Evolutionary conservation across 257 asterid species (phyloP).

Genomic region (Primulina tabacum): DNA sequence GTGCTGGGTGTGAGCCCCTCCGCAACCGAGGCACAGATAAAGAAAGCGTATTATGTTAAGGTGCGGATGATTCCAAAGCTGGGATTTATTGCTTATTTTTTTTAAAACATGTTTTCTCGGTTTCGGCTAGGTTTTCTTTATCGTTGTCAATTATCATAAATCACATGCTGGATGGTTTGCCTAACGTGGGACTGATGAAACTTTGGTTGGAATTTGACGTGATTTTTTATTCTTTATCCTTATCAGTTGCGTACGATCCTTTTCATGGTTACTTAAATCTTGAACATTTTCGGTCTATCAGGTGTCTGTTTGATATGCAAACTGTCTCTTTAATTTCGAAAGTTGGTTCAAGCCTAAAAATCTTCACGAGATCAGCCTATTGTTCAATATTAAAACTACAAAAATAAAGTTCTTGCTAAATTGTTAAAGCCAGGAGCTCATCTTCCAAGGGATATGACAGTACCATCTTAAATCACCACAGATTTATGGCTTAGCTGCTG

Average conservation of each 20-base stretch:
- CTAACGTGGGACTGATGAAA: not conserved
- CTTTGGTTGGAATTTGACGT: not conserved
- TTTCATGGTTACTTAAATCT: not conserved
- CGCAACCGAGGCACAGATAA: slow-evolving; percentile 64
- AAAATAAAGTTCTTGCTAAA: not conserved
- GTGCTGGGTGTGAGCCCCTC: slow-evolving; percentile 72
- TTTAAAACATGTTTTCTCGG: not conserved
- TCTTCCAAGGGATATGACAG: not conserved
- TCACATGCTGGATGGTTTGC: not conserved
- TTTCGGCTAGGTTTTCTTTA: not conserved
- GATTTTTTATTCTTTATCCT: not conserved
- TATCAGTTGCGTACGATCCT: not conserved
- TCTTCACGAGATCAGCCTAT: not conserved
- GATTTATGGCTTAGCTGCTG: not conserved
- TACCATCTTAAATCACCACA: not conserved
- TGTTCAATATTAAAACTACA: not conserved
- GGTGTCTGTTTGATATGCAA: not conserved
- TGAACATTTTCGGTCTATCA: not conserved
- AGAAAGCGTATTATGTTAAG: slow-evolving; percentile 73
- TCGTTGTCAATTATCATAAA: not conserved
- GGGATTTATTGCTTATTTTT: not conserved
- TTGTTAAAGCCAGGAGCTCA: not conserved
- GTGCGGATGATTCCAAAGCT: slow-evolving; percentile 25
- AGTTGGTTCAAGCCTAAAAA: not conserved
- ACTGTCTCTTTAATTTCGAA: not conserved